Evolutionary conservation across 331 rosid species (phyloP).

Genomic region (Arachis monticola): DNA sequence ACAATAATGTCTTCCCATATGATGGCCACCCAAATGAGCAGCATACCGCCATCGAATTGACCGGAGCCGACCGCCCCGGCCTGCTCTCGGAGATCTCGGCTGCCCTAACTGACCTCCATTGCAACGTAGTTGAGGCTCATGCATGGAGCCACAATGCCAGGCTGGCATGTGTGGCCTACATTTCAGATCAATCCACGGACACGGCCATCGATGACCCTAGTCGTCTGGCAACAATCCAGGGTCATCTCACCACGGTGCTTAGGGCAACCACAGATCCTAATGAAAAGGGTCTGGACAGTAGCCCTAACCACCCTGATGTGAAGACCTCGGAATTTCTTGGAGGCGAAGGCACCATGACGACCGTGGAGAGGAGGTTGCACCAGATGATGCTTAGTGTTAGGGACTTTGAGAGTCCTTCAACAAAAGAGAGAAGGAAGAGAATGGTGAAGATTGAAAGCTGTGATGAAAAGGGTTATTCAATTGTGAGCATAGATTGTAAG

Average conservation of each 20-base stretch:
- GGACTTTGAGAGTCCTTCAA: conserved; percentile 58
- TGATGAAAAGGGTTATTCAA: conserved; percentile 60
- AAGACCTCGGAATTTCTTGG: conserved; percentile 51
- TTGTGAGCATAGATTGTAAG: conserved; percentile 64
- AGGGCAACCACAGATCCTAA: conserved; percentile 44
- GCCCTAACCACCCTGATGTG: conserved; percentile 44
- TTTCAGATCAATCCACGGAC: conserved; percentile 63
- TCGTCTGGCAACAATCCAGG: conserved; percentile 60
- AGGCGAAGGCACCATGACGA: conserved; percentile 51
- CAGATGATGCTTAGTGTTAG: conserved; percentile 66
- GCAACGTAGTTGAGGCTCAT: conserved; percentile 68
- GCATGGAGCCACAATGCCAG: conserved; percentile 78
- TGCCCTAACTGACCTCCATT: conserved; percentile 62
- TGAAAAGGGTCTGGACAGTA: not conserved
- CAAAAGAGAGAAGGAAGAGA: conserved; percentile 44
- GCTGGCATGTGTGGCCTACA: conserved; percentile 66
- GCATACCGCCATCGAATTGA: conserved; percentile 66
- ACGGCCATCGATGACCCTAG: conserved; percentile 55
- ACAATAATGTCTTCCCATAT: conserved; percentile 2
- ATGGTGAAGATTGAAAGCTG: conserved; percentile 64
- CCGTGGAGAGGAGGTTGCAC: conserved; percentile 72
- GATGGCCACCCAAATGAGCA: conserved; percentile 39
- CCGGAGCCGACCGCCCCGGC: conserved; percentile 63
- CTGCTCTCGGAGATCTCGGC: conserved; percentile 69
- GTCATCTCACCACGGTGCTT: conserved; percentile 59